These are phyloP conservation scores for Zarea fungicola DNA, from an alignment of 2,329 filamentous ascomycete species.

Conservation along the genomic window DNA sequence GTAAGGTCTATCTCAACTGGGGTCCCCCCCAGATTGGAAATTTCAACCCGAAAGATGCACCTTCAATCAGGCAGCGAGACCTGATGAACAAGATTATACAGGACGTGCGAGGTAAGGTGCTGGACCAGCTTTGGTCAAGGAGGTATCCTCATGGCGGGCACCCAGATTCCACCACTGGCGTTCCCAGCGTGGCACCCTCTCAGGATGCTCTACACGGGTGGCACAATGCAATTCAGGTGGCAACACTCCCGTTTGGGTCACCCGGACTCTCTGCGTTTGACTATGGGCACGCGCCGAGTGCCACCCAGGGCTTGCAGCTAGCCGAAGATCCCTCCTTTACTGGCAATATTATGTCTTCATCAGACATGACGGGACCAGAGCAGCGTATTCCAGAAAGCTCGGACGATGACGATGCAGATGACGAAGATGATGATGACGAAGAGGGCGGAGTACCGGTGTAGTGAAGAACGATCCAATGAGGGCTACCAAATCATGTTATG, in stretches of 20 bases:
- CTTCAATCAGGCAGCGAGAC: conserved; percentile 5
- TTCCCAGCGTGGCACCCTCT: neutral
- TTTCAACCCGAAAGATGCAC: neutral
- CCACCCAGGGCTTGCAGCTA: too few species aligned
- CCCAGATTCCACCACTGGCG: neutral
- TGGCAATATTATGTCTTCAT: neutral
- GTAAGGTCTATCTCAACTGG: conserved; percentile 39
- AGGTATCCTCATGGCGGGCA: neutral
- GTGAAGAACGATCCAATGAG: neutral
- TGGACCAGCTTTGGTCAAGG: neutral
- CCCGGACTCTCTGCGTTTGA: too few species aligned
- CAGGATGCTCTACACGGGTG: neutral
- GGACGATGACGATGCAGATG: too few species aligned
- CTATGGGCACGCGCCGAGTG: too few species aligned
- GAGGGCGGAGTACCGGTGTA: conserved; percentile 2
- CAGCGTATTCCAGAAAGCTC: too few species aligned
- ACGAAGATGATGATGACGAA: neutral
- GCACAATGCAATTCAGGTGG: too few species aligned
- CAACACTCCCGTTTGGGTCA: too few species aligned
- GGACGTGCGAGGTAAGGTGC: neutral
- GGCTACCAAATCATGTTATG: neutral
- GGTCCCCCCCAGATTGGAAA: conserved; percentile 17
- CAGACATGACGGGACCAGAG: neutral
- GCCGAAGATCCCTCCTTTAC: too few species aligned
- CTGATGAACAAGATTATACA: conserved; percentile 4